Evolutionary conservation across 2,329 filamentous ascomycete species (phyloP).

Genomic region (Phaeosphaeriaceae sp.): DNA sequence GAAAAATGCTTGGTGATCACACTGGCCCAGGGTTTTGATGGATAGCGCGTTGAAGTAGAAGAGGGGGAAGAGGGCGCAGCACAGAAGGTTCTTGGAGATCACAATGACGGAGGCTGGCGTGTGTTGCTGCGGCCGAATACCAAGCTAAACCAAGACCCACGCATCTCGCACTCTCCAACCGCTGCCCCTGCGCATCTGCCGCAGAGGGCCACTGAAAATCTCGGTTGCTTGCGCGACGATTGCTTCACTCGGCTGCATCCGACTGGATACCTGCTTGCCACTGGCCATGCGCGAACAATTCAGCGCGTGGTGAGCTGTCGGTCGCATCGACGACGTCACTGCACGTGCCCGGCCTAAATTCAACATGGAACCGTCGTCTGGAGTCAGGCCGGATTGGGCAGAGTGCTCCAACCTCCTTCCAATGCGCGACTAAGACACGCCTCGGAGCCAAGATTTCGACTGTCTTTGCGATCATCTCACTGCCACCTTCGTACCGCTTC

Average conservation of each 20-base stretch:
- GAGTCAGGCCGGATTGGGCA: background rate
- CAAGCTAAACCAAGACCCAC: background rate
- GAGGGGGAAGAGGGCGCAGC: conserved; percentile 2
- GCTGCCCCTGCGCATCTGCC: background rate
- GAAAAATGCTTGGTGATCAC: background rate
- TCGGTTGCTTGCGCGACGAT: background rate
- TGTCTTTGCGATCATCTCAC: background rate
- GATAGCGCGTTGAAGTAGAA: background rate
- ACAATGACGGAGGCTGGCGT: background rate
- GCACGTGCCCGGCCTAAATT: background rate
- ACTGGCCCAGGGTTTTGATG: background rate
- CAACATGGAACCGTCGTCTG: background rate
- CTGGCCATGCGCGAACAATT: background rate
- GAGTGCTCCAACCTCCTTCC: background rate
- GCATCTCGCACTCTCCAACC: background rate
- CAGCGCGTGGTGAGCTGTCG: background rate
- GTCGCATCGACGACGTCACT: background rate
- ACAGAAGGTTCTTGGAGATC: background rate
- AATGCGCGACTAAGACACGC: background rate
- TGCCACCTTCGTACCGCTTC: background rate
- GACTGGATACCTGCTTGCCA: background rate
- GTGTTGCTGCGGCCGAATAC: background rate
- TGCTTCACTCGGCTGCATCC: background rate
- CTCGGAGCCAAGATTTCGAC: background rate
- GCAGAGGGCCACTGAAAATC: background rate